Evolutionary conservation across 2,329 filamentous ascomycete species (phyloP).

Genomic region (Aspergillus quadricinctus): DNA sequence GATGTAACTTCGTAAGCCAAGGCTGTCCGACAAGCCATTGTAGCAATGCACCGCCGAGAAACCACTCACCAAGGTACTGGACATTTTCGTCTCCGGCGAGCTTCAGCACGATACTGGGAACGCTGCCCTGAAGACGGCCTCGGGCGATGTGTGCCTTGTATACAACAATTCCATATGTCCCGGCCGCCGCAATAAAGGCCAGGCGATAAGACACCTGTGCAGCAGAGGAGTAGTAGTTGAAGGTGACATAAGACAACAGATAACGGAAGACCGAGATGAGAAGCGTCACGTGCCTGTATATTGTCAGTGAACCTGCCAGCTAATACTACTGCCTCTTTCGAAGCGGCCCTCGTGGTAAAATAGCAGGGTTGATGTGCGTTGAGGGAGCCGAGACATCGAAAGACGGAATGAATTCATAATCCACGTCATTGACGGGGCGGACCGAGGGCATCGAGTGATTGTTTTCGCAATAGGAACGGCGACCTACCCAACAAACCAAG

Average conservation of each 20-base stretch:
- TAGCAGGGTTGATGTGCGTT: not conserved
- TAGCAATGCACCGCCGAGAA: not conserved
- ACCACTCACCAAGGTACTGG: slow-evolving; percentile 80
- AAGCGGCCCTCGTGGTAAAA: not conserved
- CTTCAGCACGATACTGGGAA: slow-evolving; percentile 59
- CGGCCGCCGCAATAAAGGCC: slow-evolving; percentile 82
- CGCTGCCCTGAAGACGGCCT: slow-evolving; percentile 65
- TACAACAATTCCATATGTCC: slow-evolving; percentile 95
- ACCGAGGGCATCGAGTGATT: not conserved
- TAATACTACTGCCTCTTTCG: not conserved
- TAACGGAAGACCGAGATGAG: slow-evolving; percentile 82
- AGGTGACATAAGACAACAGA: slow-evolving; percentile 75
- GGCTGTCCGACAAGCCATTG: not conserved
- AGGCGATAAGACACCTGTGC: slow-evolving; percentile 83
- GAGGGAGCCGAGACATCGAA: not conserved
- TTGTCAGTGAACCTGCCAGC: slow-evolving; percentile 17
- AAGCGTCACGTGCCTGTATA: slow-evolving; percentile 72
- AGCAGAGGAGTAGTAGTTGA: slow-evolving; percentile 77
- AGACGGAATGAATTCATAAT: not conserved
- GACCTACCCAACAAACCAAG: slow-evolving; percentile 77
- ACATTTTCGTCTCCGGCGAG: slow-evolving; percentile 89
- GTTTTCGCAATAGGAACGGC: slow-evolving; percentile 11
- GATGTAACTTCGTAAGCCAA: slow-evolving; percentile 10
- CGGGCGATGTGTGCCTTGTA: slow-evolving; percentile 95
- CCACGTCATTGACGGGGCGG: not conserved